A percentile compares a stretch with the other conserved stretches of the same genome.
These are phyloP conservation scores for Microcyclospora tardicrescens DNA, from an alignment of 2,329 filamentous ascomycete species.

Conservation along the genomic window DNA sequence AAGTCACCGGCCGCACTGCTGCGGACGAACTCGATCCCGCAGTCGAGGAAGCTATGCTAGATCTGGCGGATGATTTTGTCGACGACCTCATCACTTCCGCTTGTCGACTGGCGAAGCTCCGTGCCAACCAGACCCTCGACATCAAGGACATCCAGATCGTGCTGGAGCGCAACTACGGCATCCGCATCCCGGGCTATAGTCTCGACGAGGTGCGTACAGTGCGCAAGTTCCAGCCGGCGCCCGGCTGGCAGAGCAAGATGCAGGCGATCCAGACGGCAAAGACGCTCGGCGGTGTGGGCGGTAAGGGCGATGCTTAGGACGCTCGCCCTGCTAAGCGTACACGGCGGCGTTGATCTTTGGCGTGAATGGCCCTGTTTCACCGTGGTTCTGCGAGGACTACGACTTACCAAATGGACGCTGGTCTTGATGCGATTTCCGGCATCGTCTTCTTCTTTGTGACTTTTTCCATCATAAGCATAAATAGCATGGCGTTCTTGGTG, in stretches of 20 bases:
- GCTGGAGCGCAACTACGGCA: conserved; percentile 53
- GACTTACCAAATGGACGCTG: no score
- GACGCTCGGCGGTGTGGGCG: conserved; percentile 38
- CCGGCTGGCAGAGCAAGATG: conserved; percentile 93
- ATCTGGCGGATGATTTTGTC: conserved; percentile 86
- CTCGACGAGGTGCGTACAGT: conserved; percentile 91
- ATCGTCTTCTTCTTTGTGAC: no score
- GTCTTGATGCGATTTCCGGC: no score
- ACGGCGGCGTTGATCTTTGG: no score
- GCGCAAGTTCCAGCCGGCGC: conserved; percentile 77
- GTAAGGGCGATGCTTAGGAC: conserved; percentile 8
- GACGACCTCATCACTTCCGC: conserved; percentile 79
- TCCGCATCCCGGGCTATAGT: conserved; percentile 81
- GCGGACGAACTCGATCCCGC: conserved; percentile 71
- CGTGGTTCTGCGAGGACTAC: no score
- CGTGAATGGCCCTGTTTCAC: no score
- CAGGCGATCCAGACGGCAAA: conserved; percentile 91
- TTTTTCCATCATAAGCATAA: no score
- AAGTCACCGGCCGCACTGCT: conserved; percentile 75
- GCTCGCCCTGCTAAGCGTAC: no score
- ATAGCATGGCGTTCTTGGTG: no score
- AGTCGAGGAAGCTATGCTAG: conserved; percentile 88
- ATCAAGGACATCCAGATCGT: conserved; percentile 50
- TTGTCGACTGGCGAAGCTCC: conserved; percentile 84
- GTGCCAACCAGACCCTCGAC: conserved; percentile 79